Conservation (phyloP, 495 filamentous ascomycete genomes). For the Annulohypoxylon stygium region DNA sequence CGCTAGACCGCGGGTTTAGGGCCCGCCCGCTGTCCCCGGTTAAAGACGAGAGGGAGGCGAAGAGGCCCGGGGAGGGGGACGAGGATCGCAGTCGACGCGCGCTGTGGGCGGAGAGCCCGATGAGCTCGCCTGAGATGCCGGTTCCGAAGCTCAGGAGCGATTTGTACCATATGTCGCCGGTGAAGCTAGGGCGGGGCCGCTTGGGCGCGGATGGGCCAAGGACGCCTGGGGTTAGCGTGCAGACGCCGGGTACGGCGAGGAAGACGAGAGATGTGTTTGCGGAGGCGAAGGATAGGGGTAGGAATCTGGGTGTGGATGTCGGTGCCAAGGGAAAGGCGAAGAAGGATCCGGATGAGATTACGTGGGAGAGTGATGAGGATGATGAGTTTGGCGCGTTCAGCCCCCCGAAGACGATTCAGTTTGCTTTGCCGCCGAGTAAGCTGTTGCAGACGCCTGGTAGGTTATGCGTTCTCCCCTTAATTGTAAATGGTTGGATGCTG, state of each 20-base stretch:
- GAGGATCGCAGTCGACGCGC: conserved; percentile 50
- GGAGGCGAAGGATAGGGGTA: conserved; percentile 47
- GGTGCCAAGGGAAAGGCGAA: conserved; percentile 52
- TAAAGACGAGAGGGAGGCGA: background rate
- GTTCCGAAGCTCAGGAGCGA: conserved; percentile 85
- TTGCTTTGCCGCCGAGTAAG: conserved; percentile 87
- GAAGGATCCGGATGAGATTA: conserved; percentile 62
- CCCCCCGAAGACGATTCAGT: conserved; percentile 98
- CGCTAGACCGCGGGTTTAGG: conserved; percentile 33
- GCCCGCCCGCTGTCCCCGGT: conserved; percentile 29
- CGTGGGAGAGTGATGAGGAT: conserved; percentile 74
- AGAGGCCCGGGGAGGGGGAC: conserved; percentile 51
- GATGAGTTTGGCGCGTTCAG: conserved; percentile 79
- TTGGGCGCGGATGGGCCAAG: conserved; percentile 55
- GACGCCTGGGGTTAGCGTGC: conserved; percentile 83
- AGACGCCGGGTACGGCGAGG: conserved; percentile 69
- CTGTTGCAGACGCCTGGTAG: conserved; percentile 92
- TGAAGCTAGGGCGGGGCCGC: conserved; percentile 40
- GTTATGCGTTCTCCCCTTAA: conserved; percentile 40
- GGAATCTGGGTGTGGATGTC: background rate
- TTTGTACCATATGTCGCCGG: conserved; percentile 81
- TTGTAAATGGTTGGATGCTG: conserved; percentile 11
- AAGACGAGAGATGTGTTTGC: conserved; percentile 62
- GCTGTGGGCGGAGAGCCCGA: conserved; percentile 69
- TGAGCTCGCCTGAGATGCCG: conserved; percentile 82